These are phyloP conservation scores for Colletotrichum shisoi DNA, from an alignment of 2,329 filamentous ascomycete genomes.

Conservation along the genomic window DNA sequence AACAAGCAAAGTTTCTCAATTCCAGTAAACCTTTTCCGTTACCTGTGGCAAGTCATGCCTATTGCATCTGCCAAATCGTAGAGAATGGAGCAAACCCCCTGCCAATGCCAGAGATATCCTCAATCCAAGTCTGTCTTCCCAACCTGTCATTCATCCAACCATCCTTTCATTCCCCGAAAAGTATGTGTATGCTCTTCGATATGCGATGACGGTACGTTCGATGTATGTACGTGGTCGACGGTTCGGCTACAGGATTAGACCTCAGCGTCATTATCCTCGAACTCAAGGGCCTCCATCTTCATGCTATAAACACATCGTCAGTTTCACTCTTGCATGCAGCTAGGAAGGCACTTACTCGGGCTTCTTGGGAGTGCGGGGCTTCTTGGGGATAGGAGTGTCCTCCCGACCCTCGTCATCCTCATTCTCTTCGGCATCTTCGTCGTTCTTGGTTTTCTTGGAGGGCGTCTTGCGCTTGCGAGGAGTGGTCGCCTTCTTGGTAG, in stretches of 20 bases:
- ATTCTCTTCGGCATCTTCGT: constrained; percentile 43
- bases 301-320: constrained; percentile 3
- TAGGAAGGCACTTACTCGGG: constrained; percentile 9
- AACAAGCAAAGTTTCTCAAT: constrained; percentile 1
- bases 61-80: not conserved
- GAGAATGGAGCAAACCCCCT: not conserved
- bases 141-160: not conserved
- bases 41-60: not conserved
- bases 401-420: constrained; percentile 44
- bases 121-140: not conserved
- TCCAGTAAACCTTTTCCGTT: constrained; percentile 1
- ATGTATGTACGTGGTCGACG: not conserved
- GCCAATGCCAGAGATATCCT: not conserved
- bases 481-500: constrained; percentile 36
- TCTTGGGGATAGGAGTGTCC: constrained; percentile 39
- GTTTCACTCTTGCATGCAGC: not conserved
- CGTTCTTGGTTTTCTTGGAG: constrained; percentile 42
- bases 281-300: constrained; percentile 5
- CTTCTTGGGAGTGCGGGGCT: constrained; percentile 34
- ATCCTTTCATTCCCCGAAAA: not conserved
- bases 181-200: not conserved
- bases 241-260: not conserved
- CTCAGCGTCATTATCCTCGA: constrained; percentile 35
- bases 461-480: constrained; percentile 46
- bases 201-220: not conserved